A percentile compares a stretch with the other conserved stretches of the same genome.
These are phyloP conservation scores for Bipolaris bicolor DNA, from an alignment of 2,329 filamentous ascomycete genomes.

Conservation along the genomic window DNA sequence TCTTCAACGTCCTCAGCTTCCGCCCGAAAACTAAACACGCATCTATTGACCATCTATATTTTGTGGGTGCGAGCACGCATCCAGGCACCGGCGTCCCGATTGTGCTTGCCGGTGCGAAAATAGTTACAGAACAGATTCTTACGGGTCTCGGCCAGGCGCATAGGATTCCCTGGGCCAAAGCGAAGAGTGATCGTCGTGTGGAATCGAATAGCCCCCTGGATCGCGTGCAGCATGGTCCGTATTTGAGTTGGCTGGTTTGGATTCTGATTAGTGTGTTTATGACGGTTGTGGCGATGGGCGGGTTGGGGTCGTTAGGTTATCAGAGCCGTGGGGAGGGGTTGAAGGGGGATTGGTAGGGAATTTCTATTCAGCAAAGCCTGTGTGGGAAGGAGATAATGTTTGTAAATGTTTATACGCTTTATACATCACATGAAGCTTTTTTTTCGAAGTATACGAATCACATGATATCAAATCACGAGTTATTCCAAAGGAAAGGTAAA, in stretches of 20 bases:
- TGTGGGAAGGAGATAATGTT: background rate
- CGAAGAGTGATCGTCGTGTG: conserved; percentile 1
- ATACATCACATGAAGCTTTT: background rate
- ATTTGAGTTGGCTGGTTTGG: conserved; percentile 28
- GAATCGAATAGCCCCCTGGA: conserved; percentile 22
- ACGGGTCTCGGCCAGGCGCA: conserved; percentile 37
- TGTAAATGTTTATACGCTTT: no score
- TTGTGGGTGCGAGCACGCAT: conserved; percentile 77
- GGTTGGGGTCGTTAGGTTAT: conserved; percentile 2
- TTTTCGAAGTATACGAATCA: background rate
- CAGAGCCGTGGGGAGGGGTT: background rate
- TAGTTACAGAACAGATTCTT: conserved; percentile 63
- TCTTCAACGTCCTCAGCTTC: conserved; percentile 75
- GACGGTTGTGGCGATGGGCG: background rate
- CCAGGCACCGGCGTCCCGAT: conserved; percentile 79
- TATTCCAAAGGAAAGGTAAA: no score
- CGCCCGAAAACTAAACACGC: conserved; percentile 64
- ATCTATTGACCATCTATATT: conserved; percentile 64
- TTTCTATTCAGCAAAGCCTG: no score
- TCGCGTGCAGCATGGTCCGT: conserved; percentile 18
- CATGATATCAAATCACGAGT: background rate
- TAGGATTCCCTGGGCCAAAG: conserved; percentile 50
- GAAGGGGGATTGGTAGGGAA: background rate
- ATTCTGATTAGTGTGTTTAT: conserved; percentile 17
- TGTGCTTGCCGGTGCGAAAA: conserved; percentile 70